Evolutionary conservation across 495 filamentous ascomycete genomes (phyloP).

Genomic region (Penicillium cataractarum): DNA sequence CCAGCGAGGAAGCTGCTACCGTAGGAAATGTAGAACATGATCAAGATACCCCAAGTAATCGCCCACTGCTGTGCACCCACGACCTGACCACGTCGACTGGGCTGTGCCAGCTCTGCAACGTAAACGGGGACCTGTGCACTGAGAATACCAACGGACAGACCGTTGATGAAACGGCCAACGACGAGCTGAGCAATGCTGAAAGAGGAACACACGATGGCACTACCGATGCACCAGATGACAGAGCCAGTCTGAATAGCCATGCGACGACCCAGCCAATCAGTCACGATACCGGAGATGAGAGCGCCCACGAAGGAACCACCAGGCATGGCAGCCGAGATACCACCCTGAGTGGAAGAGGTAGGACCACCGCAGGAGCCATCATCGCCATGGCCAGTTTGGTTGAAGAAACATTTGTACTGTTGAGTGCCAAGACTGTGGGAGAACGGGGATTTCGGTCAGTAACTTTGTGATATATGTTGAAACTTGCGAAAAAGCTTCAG

Average conservation of each 20-base stretch:
- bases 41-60: slow-evolving; percentile 77
- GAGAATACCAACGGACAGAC: slow-evolving; percentile 72
- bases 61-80: slow-evolving; percentile 75
- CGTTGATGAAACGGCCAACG: slow-evolving; percentile 75
- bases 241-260: slow-evolving; percentile 62
- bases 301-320: slow-evolving; percentile 73
- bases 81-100: slow-evolving; percentile 69
- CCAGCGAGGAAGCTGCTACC: slow-evolving; percentile 64
- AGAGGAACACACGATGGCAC: slow-evolving; percentile 66
- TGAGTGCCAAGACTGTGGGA: slow-evolving; percentile 39
- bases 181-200: slow-evolving; percentile 74
- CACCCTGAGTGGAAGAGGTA: slow-evolving; percentile 52
- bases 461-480: not conserved
- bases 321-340: slow-evolving; percentile 70
- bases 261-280: slow-evolving; percentile 68
- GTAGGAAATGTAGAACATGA: slow-evolving; percentile 64
- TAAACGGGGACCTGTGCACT: slow-evolving; percentile 80
- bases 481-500: not conserved
- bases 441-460: not conserved
- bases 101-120: slow-evolving; percentile 71
- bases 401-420: slow-evolving; percentile 66
- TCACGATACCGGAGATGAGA: slow-evolving; percentile 63
- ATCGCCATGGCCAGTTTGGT: slow-evolving; percentile 42
- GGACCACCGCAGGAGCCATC: slow-evolving; percentile 50
- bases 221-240: slow-evolving; percentile 68